phyloP scores from a whole-genome alignment of 176 grass and related monocot species.

The Zizania latifolia region DNA sequence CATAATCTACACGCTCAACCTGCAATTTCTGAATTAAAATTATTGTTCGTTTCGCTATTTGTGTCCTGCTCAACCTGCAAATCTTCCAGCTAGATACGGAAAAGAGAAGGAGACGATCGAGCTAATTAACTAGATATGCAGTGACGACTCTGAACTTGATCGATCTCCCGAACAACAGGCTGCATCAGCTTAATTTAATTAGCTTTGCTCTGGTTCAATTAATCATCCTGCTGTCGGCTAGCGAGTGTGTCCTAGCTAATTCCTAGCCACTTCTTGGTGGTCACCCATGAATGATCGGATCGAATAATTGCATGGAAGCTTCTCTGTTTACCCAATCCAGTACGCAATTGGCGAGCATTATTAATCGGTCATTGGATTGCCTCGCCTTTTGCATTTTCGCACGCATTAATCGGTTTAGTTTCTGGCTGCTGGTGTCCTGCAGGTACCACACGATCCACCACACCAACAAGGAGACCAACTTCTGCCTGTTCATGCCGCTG shows the following conservation, averaged over 20 bases:
- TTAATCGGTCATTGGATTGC: not conserved
- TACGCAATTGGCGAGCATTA: not conserved
- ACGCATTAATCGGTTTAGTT: not conserved
- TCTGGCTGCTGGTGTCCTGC: not conserved
- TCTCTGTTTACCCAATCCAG: not conserved
- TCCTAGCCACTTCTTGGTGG: not conserved
- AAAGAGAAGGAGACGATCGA: too few species aligned
- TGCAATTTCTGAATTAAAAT: too few species aligned
- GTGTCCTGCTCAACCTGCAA: not conserved
- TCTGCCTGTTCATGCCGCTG: conserved; percentile 97
- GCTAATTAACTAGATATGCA: not conserved
- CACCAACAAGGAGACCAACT: conserved; percentile 55
- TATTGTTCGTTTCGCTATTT: too few species aligned
- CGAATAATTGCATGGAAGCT: not conserved
- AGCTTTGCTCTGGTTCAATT: not conserved
- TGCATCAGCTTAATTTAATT: not conserved
- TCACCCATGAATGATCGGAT: not conserved
- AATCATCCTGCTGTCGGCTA: not conserved
- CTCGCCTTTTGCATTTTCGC: not conserved
- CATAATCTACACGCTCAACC: too few species aligned
- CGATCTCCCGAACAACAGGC: not conserved
- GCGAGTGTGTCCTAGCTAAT: too few species aligned
- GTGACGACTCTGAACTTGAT: not conserved
- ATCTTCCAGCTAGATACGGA: not conserved
- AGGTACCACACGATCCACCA: conserved; percentile 94